Evolutionary conservation across 129 eudicot species (phyloP).

Genomic region (Oenanthe sinensis): DNA sequence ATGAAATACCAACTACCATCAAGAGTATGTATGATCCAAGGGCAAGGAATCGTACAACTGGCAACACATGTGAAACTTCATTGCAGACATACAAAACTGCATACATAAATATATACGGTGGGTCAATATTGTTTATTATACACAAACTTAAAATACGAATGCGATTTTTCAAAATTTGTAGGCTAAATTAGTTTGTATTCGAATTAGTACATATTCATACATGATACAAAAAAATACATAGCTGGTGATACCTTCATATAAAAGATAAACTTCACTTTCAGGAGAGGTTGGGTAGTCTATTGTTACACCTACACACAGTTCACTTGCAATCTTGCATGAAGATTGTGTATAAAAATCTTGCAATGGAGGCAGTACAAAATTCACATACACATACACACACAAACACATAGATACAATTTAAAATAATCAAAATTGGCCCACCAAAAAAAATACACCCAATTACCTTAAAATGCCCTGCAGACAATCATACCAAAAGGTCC

Average conservation of each 20-base stretch:
- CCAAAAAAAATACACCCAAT: constrained; percentile 22
- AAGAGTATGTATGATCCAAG: constrained; percentile 11
- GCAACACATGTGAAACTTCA: constrained; percentile 4
- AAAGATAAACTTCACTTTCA: constrained; percentile 59
- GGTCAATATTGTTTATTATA: neutral
- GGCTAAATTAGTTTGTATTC: neutral
- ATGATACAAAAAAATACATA: neutral
- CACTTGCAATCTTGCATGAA: neutral
- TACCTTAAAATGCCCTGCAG: constrained; percentile 23
- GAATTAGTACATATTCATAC: too few species aligned
- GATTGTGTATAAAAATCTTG: constrained; percentile 27
- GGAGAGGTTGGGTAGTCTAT: constrained; percentile 45
- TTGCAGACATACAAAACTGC: neutral
- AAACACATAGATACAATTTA: neutral
- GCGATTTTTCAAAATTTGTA: neutral
- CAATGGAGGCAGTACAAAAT: constrained; percentile 30
- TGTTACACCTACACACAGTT: constrained; percentile 25
- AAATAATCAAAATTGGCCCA: constrained; percentile 10
- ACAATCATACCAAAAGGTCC: neutral
- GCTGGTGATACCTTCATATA: neutral
- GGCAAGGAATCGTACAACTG: constrained; percentile 5
- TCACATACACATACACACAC: neutral
- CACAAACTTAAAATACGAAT: neutral
- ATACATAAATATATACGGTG: neutral
- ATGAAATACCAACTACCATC: neutral